Percentiles rank a stretch among this genome's conserved stretches.
Conservation (phyloP, 495 filamentous ascomycete genomes). For the Glarea lozoyensis region DNA sequence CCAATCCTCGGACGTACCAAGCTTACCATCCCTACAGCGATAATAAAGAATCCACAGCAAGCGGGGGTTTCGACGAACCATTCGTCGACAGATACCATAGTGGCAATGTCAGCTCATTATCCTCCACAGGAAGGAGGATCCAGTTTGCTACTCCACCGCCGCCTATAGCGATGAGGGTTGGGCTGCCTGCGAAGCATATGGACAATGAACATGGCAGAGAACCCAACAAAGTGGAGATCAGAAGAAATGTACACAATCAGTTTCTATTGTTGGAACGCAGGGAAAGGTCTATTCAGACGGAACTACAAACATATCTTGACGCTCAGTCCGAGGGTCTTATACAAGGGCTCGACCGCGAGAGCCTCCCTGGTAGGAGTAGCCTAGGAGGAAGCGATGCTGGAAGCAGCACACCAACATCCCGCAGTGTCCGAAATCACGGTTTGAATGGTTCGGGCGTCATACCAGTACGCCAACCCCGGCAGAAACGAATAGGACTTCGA, state of each 20-base stretch:
- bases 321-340: conserved; percentile 64
- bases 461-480: conserved; percentile 54
- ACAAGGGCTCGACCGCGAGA: conserved; percentile 31
- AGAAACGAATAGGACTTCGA: conserved; percentile 46
- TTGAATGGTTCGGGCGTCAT: conserved; percentile 31
- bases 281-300: conserved; percentile 56
- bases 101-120: not conserved
- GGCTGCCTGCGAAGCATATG: not conserved
- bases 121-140: conserved; percentile 6
- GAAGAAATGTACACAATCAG: conserved; percentile 6
- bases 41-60: not conserved
- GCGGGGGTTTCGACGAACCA: not conserved
- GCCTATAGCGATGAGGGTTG: conserved; percentile 14
- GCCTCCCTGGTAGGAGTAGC: conserved; percentile 4
- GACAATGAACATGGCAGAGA: not conserved
- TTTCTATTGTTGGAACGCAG: conserved; percentile 32
- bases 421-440: conserved; percentile 24
- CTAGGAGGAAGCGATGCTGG: conserved; percentile 25
- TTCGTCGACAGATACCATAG: not conserved
- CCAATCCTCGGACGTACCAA: too few species aligned
- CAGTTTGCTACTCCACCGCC: conserved; percentile 20
- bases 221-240: not conserved
- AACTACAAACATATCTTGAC: conserved; percentile 76
- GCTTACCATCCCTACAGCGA: conserved; percentile 5
- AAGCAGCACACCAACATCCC: conserved; percentile 28